Base-by-base conservation (phyloP, 106 monocot species). In the Acanthochlamys bracteata region DNA sequence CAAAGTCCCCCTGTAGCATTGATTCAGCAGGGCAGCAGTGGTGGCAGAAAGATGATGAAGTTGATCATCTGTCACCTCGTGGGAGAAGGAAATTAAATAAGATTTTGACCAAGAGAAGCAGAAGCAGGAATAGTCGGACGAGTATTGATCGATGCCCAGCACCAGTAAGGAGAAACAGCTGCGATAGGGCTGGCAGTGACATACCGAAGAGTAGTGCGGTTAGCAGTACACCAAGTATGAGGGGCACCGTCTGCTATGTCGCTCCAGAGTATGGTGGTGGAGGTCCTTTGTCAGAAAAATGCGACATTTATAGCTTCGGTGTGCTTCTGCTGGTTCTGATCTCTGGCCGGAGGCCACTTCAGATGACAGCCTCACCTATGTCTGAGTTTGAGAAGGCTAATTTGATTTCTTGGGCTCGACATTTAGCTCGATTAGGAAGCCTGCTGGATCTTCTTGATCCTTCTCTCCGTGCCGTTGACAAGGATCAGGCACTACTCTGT, bases 221-320 rank as follows among this genome's bases (percentile, higher is more conserved):
- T 23, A 91, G 90, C 60, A 98, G 96, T 64, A 98, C 96, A 1
- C 96, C 96, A 2, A 98, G 96, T 81, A 91, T 88, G 91, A 80
- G 96, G 41, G 96, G 96, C 16, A 98, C 96, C 8, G 80, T 91
- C 27, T 98, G 96, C 69, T 98, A 98, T 56, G 80, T 80, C 7
- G 96, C 96, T 10, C 96, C 96, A 0, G 96, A 98, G 63, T 83
- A 78, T 20, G 81, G 88, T 7, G 82, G 82, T 11, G 83, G 88
- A 0, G 85, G 83, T 7, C 80, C 74, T 7, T 68, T 81, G 51
- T 98, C 91, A 12, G 96, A 91, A 61, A 98, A 98, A 57, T 91
- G 84, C 40, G 96, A 98, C 60, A 83, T 98, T 17, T 98, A 98
- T 47, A 98, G 96, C 76, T 98, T 88, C 62, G 96, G 96, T 19